Evolutionary conservation across 306 rosid species (phyloP), one percentile per base, ranked within the genome.

Genomic region (Comarum palustre): DNA sequence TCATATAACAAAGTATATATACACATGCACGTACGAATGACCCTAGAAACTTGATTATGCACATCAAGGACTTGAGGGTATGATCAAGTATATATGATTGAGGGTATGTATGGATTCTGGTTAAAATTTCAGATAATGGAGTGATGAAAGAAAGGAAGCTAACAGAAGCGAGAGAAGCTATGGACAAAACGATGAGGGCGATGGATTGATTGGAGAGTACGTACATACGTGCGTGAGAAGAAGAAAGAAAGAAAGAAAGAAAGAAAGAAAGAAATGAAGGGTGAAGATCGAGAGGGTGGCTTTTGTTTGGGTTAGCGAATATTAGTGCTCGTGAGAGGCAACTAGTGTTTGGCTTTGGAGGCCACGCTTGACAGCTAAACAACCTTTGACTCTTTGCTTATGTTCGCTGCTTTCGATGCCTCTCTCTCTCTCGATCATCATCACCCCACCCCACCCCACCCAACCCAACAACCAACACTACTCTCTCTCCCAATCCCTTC

Each of bases 281-380:
- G 42, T 39, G 42, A 39, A 7, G 42, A 39, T 29, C 31, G 31
- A 29, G 31, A 29, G 31, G 31, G 61, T 9, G 16, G 15, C 20
- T 16, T 59, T 25, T 31, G 38, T 58, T 59, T 25, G 65, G 10
- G 36, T 7, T 29, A 59, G 39, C 65, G 5, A 14, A 29, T 38
- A 29, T 59, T 59, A 27, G 65, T 13, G 20, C 65, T 39, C 65
- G 65, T 59, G 65, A 59, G 65, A 59, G 11, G 39, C 65, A 27
- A 59, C 38, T 59, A 29, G 11, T 59, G 39, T 31, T 59, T 59
- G 39, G 65, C 39, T 87, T 87, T 83, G 90, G 87, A 83, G 82
- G 38, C 31, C 31, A 5, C 92, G 87, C 86, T 90, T 88, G 93
- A 90, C 96, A 90, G 93, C 90, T 90, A 88, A 87, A 90, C 81